Evolutionary conservation across 352 stramenopile species (phyloP).

Genomic region (Hyaloperonospora brassicae): DNA sequence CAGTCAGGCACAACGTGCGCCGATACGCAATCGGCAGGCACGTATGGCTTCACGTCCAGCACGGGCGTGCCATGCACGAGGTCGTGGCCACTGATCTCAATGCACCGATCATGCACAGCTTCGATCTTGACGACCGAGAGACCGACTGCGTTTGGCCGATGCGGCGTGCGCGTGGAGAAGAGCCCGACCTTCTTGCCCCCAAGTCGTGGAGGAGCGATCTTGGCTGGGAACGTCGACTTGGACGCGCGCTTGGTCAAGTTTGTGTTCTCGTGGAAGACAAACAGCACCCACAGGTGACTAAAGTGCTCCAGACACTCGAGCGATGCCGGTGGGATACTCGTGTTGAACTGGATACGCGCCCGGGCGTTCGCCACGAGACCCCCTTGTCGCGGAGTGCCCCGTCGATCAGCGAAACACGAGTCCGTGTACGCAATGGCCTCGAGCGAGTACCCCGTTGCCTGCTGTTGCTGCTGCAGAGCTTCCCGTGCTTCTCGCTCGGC

Average conservation of each 20-base stretch:
- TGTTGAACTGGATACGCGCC: conserved; percentile 69
- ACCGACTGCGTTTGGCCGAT: conserved; percentile 94
- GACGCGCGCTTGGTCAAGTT: conserved; percentile 51
- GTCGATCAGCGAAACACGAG: conserved; percentile 83
- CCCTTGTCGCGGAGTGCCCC: conserved; percentile 77
- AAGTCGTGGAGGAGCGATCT: conserved; percentile 70
- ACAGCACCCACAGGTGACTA: conserved; percentile 87
- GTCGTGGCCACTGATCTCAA: conserved; percentile 91
- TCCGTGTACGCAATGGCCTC: conserved; percentile 63
- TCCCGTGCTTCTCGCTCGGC: conserved; percentile 60
- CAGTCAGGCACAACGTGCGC: conserved; percentile 56
- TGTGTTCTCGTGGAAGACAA: conserved; percentile 89
- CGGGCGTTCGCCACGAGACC: conserved; percentile 54
- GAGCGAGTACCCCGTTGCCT: conserved; percentile 57
- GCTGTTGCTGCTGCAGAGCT: conserved; percentile 54
- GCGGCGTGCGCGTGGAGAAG: conserved; percentile 94
- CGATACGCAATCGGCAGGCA: conserved; percentile 72
- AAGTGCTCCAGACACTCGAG: conserved; percentile 82
- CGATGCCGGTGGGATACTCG: conserved; percentile 57
- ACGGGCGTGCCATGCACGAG: conserved; percentile 95
- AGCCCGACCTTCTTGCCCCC: conserved; percentile 86
- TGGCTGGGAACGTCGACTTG: conserved; percentile 68
- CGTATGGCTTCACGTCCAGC: conserved; percentile 98
- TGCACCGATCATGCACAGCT: conserved; percentile 57
- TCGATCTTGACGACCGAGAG: conserved; percentile 89